A percentile compares a stretch with the other conserved stretches of the same genome.
phyloP scores from a whole-genome alignment of 2,329 filamentous ascomycete genomes.

The Monilinia vaccinii-corymbosi region DNA sequence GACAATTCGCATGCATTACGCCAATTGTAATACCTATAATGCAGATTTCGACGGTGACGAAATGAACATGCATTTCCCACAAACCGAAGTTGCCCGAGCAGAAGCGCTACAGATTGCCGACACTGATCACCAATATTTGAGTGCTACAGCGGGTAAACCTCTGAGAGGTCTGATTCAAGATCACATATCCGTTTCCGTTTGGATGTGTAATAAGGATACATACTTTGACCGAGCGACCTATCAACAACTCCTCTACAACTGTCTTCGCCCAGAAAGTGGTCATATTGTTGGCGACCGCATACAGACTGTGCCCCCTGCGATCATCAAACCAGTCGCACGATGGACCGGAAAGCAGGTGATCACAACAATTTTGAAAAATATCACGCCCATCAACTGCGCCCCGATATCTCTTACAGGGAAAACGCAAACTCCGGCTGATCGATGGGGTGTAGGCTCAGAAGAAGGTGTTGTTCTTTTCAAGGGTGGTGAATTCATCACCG shows the following conservation, averaged over 20 bases:
- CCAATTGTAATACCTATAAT: conserved; percentile 99
- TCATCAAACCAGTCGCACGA: conserved; percentile 69
- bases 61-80: conserved; percentile 99
- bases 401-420: conserved; percentile 73
- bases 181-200: conserved; percentile 90
- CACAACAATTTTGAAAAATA: conserved; percentile 86
- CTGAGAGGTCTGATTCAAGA: conserved; percentile 95
- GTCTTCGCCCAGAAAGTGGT: conserved; percentile 79
- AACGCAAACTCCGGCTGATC: conserved; percentile 65
- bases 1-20: conserved; percentile 98
- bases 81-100: conserved; percentile 87
- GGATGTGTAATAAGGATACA: conserved; percentile 81
- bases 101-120: conserved; percentile 91
- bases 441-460: conserved; percentile 70
- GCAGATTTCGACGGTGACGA: conserved; percentile 99
- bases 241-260: conserved; percentile 87
- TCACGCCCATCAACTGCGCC: conserved; percentile 66
- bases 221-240: conserved; percentile 86
- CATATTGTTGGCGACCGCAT: conserved; percentile 80
- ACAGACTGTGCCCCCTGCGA: conserved; percentile 67
- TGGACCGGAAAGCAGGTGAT: conserved; percentile 98
- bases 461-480: conserved; percentile 76
- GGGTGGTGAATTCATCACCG: conserved; percentile 78
- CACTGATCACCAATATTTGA: conserved; percentile 95
- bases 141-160: conserved; percentile 86